Conservation (phyloP, 2,329 filamentous ascomycete species). For the Exophiala lecanii-corni region DNA sequence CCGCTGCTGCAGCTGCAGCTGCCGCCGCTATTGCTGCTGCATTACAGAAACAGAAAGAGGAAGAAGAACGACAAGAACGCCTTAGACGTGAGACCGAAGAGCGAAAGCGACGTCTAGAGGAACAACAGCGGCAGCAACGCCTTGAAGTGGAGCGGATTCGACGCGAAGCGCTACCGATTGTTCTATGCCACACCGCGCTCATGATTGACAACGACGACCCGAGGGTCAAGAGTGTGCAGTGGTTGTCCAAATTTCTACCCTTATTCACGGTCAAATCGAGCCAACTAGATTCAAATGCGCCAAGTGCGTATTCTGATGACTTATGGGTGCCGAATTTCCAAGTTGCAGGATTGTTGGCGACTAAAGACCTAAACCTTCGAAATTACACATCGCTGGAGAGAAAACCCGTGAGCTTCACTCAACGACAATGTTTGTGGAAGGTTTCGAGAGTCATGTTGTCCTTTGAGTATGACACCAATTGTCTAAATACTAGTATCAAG, state of each 20-base stretch:
- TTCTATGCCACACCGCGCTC: slow-evolving; percentile 42
- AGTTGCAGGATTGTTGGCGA: slow-evolving; percentile 45
- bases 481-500: slow-evolving; percentile 34
- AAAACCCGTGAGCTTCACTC: slow-evolving; percentile 38
- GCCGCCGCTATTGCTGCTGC: slow-evolving; percentile 26
- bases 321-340: slow-evolving; percentile 48
- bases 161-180: slow-evolving; percentile 42
- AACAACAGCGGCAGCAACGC: slow-evolving; percentile 36
- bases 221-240: slow-evolving; percentile 38
- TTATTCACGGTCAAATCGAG: slow-evolving; percentile 41
- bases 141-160: slow-evolving; percentile 44
- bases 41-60: slow-evolving; percentile 38
- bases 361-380: slow-evolving; percentile 46
- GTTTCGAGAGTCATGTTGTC: slow-evolving; percentile 43
- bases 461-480: slow-evolving; percentile 37
- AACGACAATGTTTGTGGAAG: slow-evolving; percentile 45
- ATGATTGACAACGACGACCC: slow-evolving; percentile 41
- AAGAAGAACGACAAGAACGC: slow-evolving; percentile 43
- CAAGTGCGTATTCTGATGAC: slow-evolving; percentile 36
- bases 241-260: slow-evolving; percentile 44
- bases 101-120: slow-evolving; percentile 39
- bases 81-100: slow-evolving; percentile 33
- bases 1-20: slow-evolving; percentile 13
- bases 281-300: slow-evolving; percentile 40
- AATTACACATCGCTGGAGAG: slow-evolving; percentile 42